Conservation (phyloP, 768 basidiomycete species). For the Lactarius sp. region DNA sequence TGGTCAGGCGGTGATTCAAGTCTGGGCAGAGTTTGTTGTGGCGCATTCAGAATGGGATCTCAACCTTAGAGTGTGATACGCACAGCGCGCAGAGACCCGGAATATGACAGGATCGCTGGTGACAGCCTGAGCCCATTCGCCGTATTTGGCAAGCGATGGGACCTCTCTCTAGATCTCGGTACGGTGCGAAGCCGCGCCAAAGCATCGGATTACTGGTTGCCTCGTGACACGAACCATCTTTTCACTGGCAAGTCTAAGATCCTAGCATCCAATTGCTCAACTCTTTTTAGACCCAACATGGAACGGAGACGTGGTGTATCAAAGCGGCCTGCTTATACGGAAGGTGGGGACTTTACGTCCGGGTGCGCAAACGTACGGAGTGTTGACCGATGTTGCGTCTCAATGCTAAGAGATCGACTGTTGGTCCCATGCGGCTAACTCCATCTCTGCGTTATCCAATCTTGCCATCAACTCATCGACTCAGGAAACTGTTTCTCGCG, state of each 20-base stretch:
- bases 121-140: background rate
- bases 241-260: slow-evolving; percentile 16
- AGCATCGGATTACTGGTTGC: background rate
- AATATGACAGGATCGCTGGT: background rate
- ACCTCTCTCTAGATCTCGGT: background rate
- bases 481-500: slow-evolving; percentile 59
- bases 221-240: background rate
- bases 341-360: slow-evolving; percentile 49
- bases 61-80: too few species aligned
- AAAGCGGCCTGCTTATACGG: slow-evolving; percentile 64
- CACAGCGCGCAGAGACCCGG: background rate
- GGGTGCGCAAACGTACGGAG: slow-evolving; percentile 14
- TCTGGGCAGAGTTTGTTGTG: too few species aligned
- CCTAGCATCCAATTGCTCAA: background rate
- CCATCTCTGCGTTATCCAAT: slow-evolving; percentile 50
- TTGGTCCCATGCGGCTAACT: slow-evolving; percentile 65
- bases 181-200: background rate
- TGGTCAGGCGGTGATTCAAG: too few species aligned
- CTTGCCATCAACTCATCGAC: slow-evolving; percentile 48
- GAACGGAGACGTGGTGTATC: slow-evolving; percentile 59
- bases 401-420: slow-evolving; percentile 59
- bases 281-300: slow-evolving; percentile 37
- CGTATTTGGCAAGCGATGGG: background rate
- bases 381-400: slow-evolving; percentile 11
- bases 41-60: too few species aligned